Evolutionary conservation across 2,329 filamentous ascomycete genomes (phyloP), one percentile per base, ranked within the genome.

Genomic region (Beauveria sp.): DNA sequence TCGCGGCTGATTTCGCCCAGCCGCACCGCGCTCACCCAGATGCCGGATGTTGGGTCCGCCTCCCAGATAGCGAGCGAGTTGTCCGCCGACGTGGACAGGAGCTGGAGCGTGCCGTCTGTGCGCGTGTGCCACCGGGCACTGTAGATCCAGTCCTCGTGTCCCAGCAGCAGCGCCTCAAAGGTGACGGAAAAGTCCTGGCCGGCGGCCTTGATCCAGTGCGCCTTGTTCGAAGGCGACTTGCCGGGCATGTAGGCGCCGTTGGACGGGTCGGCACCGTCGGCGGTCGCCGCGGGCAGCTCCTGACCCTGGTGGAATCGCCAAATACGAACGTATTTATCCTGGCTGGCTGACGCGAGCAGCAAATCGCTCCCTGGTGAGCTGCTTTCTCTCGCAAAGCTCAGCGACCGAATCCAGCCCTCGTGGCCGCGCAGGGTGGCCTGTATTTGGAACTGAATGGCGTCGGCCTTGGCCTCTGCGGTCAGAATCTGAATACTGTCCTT

Each of bases 131-230:
- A 97, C 60, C 81, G 80, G 2, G 90, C 88, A 61, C 90, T 96
- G 74, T 96, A 98, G 62, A 99, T 93, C 95, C 95, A 99, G 70
- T 99, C 95, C 71, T 99, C 95, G 70, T 99, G 95, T 9, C 95
- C 95, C 3, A 99, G 83, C 6, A 99, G 82, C 3, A 99, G 79
- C 1, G 95, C 95, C 73, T 99, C 95, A 67, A 99, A 98, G 0
- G 92, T 96, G 61, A 96, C 81, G 7, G 89, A 90, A 73, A 90
- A 93, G 66, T 88, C 87, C 4, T 78, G 79, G 1, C 76, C 79
- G 0, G 76, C 78, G 2, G 84, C 80, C 48, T 83, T 82, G 63
- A 99, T 85, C 60, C 84, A 83, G 72, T 98, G 89, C 0, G 90
- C 88, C 75, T 97, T 98, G 74, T 97, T 98, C 0, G 91, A 91